A percentile compares a stretch with the other conserved stretches of the same genome.
Evolutionary conservation across 345 rosid species (phyloP).

Genomic region (Eucalyptus erythrocorys): DNA sequence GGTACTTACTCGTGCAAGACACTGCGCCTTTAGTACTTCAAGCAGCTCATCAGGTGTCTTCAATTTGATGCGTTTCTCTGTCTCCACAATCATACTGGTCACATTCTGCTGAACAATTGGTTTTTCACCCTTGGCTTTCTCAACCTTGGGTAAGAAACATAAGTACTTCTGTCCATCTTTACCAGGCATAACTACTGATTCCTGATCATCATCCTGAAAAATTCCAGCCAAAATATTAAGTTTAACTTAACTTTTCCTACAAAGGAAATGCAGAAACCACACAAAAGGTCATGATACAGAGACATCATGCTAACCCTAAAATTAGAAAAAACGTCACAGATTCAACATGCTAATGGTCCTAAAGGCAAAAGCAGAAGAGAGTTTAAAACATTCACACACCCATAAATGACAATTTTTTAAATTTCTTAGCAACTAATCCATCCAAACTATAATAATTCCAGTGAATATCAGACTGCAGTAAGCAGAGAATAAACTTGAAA

Average conservation of each 20-base stretch:
- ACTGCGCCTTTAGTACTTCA: constrained; percentile 44
- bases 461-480: not conserved
- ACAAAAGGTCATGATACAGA: not conserved
- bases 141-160: constrained; percentile 85
- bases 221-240: not conserved
- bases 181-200: constrained; percentile 55
- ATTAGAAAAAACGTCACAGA: not conserved
- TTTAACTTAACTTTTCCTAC: not conserved
- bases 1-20: constrained; percentile 53
- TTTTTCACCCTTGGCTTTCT: constrained; percentile 39
- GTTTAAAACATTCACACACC: not conserved
- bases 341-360: not conserved
- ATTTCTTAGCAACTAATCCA: not conserved
- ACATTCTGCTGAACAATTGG: constrained; percentile 32
- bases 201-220: constrained; percentile 65
- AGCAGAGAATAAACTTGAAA: not conserved
- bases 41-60: constrained; percentile 92
- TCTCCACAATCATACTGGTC: constrained; percentile 74
- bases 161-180: constrained; percentile 46
- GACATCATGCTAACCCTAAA: not conserved
- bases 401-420: not conserved
- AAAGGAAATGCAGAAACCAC: not conserved
- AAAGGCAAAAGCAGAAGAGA: not conserved
- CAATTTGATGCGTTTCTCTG: constrained; percentile 53
- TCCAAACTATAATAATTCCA: not conserved